These are phyloP conservation scores for Fomes fomentarius DNA, from an alignment of 1,284 basidiomycete genomes.

Conservation along the genomic window DNA sequence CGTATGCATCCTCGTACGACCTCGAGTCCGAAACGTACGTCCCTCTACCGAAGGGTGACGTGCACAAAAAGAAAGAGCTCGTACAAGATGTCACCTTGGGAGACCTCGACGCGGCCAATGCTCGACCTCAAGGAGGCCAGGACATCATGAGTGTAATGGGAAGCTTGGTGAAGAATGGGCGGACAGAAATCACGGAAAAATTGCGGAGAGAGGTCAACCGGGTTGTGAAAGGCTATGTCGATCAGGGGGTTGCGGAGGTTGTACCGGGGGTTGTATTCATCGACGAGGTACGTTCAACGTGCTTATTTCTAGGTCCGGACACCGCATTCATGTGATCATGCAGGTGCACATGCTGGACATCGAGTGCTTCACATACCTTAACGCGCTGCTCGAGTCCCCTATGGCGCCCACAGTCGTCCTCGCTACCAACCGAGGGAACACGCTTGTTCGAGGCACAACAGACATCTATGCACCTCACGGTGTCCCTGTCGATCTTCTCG, in stretches of 20 bases:
- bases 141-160: slow-evolving; percentile 99
- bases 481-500: slow-evolving; percentile 91
- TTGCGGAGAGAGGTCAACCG: slow-evolving; percentile 95
- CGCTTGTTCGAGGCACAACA: slow-evolving; percentile 89
- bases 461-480: slow-evolving; percentile 95
- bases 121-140: slow-evolving; percentile 92
- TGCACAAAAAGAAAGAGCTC: slow-evolving; percentile 96
- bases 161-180: slow-evolving; percentile 90
- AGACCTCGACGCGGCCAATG: slow-evolving; percentile 96
- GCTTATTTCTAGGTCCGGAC: not conserved
- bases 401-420: slow-evolving; percentile 98
- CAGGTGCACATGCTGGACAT: slow-evolving; percentile 99
- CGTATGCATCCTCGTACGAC: slow-evolving; percentile 98
- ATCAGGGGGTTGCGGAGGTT: slow-evolving; percentile 97
- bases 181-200: slow-evolving; percentile 98
- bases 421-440: slow-evolving; percentile 94
- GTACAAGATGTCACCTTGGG: slow-evolving; percentile 98
- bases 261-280: slow-evolving; percentile 98
- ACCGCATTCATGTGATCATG: not conserved
- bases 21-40: slow-evolving; percentile 99
- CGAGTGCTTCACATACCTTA: slow-evolving; percentile 98
- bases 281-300: slow-evolving; percentile 76
- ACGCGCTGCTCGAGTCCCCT: slow-evolving; percentile 92
- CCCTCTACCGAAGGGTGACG: slow-evolving; percentile 96
- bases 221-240: slow-evolving; percentile 97